phyloP scores from a whole-genome alignment of 139 green algal genomes.

The Chlorella sp. region DNA sequence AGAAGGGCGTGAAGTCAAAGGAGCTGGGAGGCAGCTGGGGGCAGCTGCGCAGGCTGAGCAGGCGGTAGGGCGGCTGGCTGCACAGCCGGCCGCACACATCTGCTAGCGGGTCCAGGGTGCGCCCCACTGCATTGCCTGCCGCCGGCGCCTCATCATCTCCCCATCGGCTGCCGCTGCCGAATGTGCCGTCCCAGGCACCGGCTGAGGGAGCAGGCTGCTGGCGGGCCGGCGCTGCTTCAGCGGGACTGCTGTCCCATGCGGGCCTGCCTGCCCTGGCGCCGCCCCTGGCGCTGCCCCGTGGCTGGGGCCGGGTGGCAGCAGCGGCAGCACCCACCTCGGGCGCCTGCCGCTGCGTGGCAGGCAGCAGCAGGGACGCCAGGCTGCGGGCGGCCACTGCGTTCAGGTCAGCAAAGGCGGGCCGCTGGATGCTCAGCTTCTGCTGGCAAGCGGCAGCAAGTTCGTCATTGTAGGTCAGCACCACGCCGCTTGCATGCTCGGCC shows the following conservation, averaged over 20 bases:
- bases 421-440: conserved; percentile 55
- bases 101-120: conserved; percentile 46
- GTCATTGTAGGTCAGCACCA: conserved; percentile 70
- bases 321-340: neutral
- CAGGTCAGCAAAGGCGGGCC: conserved; percentile 75
- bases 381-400: conserved; percentile 73
- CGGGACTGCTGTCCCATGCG: neutral
- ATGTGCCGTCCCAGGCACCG: conserved; percentile 1
- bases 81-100: conserved; percentile 70
- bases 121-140: conserved; percentile 2
- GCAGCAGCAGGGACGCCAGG: conserved; percentile 66
- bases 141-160: neutral
- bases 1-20: conserved; percentile 81
- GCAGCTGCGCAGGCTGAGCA: conserved; percentile 62
- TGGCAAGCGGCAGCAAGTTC: conserved; percentile 47
- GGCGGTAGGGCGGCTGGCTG: conserved; percentile 63
- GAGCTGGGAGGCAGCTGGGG: conserved; percentile 57
- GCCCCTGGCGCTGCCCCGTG: neutral
- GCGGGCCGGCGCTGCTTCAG: neutral
- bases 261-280: conserved; percentile 1
- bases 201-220: neutral
- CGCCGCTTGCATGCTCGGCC: conserved; percentile 63
- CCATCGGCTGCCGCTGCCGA: neutral
- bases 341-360: conserved; percentile 8
- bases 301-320: neutral